phyloP scores from a whole-genome alignment of 1,284 basidiomycete species.

The Trametes polyzona region DNA sequence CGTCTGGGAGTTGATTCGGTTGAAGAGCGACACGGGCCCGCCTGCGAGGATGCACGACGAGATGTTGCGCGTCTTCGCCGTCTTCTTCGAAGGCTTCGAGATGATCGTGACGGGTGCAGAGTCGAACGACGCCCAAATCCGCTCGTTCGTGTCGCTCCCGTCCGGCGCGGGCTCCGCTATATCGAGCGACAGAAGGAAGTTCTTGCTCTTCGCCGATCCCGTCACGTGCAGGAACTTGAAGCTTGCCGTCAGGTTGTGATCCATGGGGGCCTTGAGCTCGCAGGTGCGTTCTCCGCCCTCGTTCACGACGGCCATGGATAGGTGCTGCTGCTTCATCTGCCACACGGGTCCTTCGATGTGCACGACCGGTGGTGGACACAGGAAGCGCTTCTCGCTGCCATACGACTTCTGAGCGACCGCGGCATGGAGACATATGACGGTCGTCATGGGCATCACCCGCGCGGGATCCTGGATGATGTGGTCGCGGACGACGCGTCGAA shows the following conservation, averaged over 20 bases:
- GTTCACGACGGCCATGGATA: conserved; percentile 85
- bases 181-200: conserved; percentile 84
- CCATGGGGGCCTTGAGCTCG: conserved; percentile 80
- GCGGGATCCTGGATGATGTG: conserved; percentile 73
- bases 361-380: conserved; percentile 88
- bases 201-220: conserved; percentile 87
- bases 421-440: conserved; percentile 85
- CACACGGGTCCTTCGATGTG: conserved; percentile 85
- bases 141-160: conserved; percentile 56
- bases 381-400: conserved; percentile 89
- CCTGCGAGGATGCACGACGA: conserved; percentile 89
- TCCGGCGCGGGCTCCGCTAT: conserved; percentile 72
- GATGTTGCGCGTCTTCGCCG: conserved; percentile 93
- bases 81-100: conserved; percentile 97
- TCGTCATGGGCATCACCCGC: conserved; percentile 83
- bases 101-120: conserved; percentile 93
- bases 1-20: conserved; percentile 96
- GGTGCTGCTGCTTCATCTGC: conserved; percentile 78
- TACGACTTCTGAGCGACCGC: conserved; percentile 93
- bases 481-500: conserved; percentile 79
- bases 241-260: conserved; percentile 81
- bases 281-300: conserved; percentile 82
- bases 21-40: conserved; percentile 93
- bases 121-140: conserved; percentile 89
- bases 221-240: conserved; percentile 92